phyloP scores from a whole-genome alignment of 2,329 filamentous ascomycete genomes.

The Verruconis gallopava region DNA sequence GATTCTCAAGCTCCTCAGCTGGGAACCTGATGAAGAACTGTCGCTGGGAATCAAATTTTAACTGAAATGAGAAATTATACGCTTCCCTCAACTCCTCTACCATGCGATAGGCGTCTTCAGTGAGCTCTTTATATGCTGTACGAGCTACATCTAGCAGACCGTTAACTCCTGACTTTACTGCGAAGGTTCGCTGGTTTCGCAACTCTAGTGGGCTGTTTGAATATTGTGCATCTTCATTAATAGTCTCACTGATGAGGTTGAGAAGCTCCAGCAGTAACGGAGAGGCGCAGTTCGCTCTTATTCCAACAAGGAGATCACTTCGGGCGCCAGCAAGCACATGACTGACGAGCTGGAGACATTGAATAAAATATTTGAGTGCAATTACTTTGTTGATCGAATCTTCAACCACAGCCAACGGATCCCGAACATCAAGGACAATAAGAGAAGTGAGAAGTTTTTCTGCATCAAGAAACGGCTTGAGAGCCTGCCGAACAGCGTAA shows the following conservation, averaged over 20 bases:
- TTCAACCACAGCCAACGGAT: conserved; percentile 56
- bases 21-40: conserved; percentile 67
- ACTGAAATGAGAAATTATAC: conserved; percentile 46
- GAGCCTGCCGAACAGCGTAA: conserved; percentile 55
- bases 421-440: conserved; percentile 58
- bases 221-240: conserved; percentile 73
- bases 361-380: conserved; percentile 71
- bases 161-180: conserved; percentile 74
- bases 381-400: conserved; percentile 78
- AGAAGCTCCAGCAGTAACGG: conserved; percentile 48
- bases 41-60: conserved; percentile 65
- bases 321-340: conserved; percentile 52
- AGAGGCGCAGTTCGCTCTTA: conserved; percentile 56
- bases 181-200: conserved; percentile 80
- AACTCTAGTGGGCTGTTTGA: conserved; percentile 71
- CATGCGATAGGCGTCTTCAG: conserved; percentile 61
- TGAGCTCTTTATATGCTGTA: conserved; percentile 81
- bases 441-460: conserved; percentile 71
- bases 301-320: conserved; percentile 51
- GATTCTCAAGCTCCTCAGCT: conserved; percentile 47
- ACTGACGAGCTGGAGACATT: conserved; percentile 52
- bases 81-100: conserved; percentile 49
- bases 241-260: conserved; percentile 50
- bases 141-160: conserved; percentile 79
- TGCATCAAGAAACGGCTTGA: conserved; percentile 64